Base-by-base conservation (phyloP, 305 asterid species). In the Fraxinus ornus region DNA sequence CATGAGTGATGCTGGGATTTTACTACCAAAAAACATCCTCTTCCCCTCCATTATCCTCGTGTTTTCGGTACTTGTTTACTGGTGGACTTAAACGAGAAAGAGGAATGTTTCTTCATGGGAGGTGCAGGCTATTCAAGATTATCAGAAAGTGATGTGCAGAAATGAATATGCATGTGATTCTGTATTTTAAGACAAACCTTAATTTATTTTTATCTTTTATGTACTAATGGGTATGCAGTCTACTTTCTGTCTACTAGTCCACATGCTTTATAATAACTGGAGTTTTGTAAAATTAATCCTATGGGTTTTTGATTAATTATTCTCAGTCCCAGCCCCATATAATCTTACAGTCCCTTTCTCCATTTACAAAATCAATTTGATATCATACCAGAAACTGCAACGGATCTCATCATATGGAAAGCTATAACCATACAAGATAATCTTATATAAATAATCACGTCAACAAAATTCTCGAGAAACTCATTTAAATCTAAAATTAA, bases 1-100 rank as follows among this genome's bases (percentile, higher is more conserved):
- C 33, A 32, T 87, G 24, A 90, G 89, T 62, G 82, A 78, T 10
- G 94, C 86, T 22, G 86, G 85, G 52, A 70, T 76, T 49, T 84
- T 60, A 35, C 88, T 81, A 5, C 62, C 76, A 36, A 80, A 81
- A 19, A 62, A 22, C 71, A 13, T 21, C 64, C 39, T 81, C 79
- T 60, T 87, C 73, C 81, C 30, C 22, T 79, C 86, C 12, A 47
- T 86, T 10, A 19, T 83, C 21, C 82, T 88, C 47, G 30, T 89
- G 2, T 80, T 83, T 10, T 85, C 87, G 0, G 83, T 68, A 9
- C 82, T 91, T 26, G 82, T 84, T 3, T 86, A 87, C 57, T 81
- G 82, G 89, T 91, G 83, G 90, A 84, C 73, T 80, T 81, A 77
- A 77, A 12, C 5, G n/a, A 4, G n/a, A 21, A 36, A 19, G 66